A percentile compares a stretch with the other conserved stretches of the same genome.
These are phyloP conservation scores for Hysterangium stoloniferum DNA, from an alignment of 768 basidiomycete species.

Conservation along the genomic window DNA sequence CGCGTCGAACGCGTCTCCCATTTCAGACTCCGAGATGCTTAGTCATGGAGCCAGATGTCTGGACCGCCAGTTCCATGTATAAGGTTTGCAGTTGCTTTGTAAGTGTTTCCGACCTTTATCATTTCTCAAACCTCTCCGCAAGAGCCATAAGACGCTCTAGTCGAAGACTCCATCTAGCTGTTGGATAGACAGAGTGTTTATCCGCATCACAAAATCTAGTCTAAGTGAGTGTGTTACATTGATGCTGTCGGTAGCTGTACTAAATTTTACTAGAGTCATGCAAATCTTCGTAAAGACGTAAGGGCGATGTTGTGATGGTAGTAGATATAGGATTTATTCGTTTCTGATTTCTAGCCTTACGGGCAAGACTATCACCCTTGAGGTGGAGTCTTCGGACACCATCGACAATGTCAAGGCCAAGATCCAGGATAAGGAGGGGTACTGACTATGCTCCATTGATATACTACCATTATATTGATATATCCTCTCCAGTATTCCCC, in stretches of 20 bases:
- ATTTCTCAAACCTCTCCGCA: conserved; percentile 3
- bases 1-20: conserved; percentile 4
- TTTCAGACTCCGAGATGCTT: too few species aligned
- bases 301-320: conserved; percentile 29
- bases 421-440: conserved; percentile 98
- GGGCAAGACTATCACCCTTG: conserved; percentile 98
- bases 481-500: conserved; percentile 54
- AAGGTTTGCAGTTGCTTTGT: conserved; percentile 5
- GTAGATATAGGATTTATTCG: too few species aligned
- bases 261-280: conserved; percentile 43
- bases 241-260: background rate
- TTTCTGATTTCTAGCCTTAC: conserved; percentile 61
- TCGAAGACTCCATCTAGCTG: conserved; percentile 93
- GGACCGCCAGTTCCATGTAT: background rate
- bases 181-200: conserved; percentile 85
- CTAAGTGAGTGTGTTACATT: conserved; percentile 2
- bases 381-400: conserved; percentile 95
- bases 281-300: conserved; percentile 99
- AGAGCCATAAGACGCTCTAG: conserved; percentile 35
- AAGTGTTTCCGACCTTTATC: background rate
- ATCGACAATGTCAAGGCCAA: conserved; percentile 98
- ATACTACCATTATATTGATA: background rate
- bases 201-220: conserved; percentile 12
- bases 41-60: background rate
- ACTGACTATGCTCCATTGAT: background rate